Conservation (phyloP, 768 basidiomycete genomes). For the Cantharellus anzutake region DNA sequence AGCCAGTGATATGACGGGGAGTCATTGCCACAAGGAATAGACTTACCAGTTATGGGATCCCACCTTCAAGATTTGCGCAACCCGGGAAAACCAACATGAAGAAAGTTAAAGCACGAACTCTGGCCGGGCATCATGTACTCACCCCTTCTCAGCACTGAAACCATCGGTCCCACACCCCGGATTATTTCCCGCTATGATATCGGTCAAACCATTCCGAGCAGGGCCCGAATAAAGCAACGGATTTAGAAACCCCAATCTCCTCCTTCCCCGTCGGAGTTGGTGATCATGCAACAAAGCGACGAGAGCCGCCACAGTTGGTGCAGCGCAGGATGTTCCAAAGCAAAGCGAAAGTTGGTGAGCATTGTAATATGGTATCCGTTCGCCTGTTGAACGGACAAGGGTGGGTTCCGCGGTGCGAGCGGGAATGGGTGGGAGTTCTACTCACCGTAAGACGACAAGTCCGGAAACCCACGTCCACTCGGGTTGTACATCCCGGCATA, state of each 20-base stretch:
- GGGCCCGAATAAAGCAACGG: constrained; percentile 1
- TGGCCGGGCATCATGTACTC: not conserved
- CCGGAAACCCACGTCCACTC: constrained; percentile 2
- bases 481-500: not conserved
- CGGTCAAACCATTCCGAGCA: not conserved
- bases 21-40: not conserved
- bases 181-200: constrained; percentile 4
- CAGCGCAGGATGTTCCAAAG: constrained; percentile 1
- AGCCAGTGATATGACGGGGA: not conserved
- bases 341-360: not conserved
- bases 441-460: not conserved
- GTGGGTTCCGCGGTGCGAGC: not conserved
- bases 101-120: not conserved
- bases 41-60: not conserved
- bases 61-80: not conserved
- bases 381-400: not conserved
- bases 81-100: not conserved
- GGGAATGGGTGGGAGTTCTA: not conserved
- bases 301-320: constrained; percentile 3
- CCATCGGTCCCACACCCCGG: constrained; percentile 5
- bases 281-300: constrained; percentile 2
- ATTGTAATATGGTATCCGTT: not conserved
- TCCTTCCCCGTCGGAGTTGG: not conserved
- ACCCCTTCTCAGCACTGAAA: constrained; percentile 3
- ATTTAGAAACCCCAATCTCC: constrained; percentile 4